Base-by-base conservation (phyloP, 2,329 filamentous ascomycete species). In the Paecilomyces niveus region DNA sequence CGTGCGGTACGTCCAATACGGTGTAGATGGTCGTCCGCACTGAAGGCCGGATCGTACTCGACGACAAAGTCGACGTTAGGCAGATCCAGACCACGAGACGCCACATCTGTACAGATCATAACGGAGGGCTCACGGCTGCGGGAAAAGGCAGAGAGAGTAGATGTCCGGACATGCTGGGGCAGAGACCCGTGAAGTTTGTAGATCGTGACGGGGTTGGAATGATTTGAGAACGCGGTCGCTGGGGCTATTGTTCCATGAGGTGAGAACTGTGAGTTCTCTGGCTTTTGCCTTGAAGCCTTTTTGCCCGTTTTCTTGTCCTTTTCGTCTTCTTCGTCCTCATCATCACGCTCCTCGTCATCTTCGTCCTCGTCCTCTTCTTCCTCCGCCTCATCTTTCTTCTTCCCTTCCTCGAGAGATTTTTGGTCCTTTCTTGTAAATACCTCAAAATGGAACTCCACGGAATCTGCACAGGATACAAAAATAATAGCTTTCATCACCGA, bases 401-500 rank as follows among this genome's bases (percentile, higher is more conserved):
- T 59, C 32, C 29, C 51, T 10, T 57, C 54, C 29, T 29, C 62
- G 18, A 59, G 35, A 32, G 70, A 63, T 54, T 74, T 18, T 18
- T 21, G n/a, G 4, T 45, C 15, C 15, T 45, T 73, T 18, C 75
- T 76, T 6, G 81, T 87, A 58, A 99, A 84, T 2, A 96, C 78
- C 61, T 95, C 89, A 71, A 92, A 97, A 72, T 97, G 93, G 67
- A 97, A 99, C 71, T 99, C 92, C 59, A 97, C 94, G 1, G 91
- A 94, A 72, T 99, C 94, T 21, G 94, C 92, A 68, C 94, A 99
- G 10, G 93, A 96, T 54, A 99, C 89, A 76, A 99, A 99, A 35
- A 99, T 82, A 61, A 99, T 97, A 22, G 89, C 90, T 74, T 99
- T 97, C 90, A 96, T 97, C 18, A 96, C 89, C 1, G 90, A 91